These are phyloP conservation scores for Panaeolus cyanescens DNA, from an alignment of 768 basidiomycete genomes.

Conservation along the genomic window DNA sequence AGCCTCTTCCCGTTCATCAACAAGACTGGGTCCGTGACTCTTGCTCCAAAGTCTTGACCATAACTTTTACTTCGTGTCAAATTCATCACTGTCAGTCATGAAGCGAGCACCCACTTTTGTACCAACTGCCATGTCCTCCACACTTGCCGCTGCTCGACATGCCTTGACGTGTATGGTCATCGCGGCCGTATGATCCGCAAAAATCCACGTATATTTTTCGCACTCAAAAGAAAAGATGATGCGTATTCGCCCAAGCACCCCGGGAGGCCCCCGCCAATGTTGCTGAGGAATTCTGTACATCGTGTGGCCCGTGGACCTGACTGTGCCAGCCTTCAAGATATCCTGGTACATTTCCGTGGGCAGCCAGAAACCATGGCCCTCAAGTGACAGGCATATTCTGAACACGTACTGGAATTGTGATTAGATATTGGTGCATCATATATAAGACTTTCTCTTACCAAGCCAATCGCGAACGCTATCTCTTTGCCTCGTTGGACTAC, in stretches of 20 bases:
- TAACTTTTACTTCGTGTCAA: background rate
- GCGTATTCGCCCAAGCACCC: background rate
- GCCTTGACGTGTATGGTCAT: slow-evolving; percentile 15
- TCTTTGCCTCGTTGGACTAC: no score
- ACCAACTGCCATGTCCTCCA: background rate
- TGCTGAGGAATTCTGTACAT: background rate
- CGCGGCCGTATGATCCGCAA: slow-evolving; percentile 12
- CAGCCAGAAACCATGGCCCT: slow-evolving; percentile 1
- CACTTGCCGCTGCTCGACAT: background rate
- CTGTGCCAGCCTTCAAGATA: background rate
- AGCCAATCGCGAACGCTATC: no score
- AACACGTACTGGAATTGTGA: slow-evolving; percentile 3
- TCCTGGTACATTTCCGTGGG: background rate
- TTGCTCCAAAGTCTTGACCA: slow-evolving; percentile 3
- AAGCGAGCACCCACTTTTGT: slow-evolving; percentile 3
- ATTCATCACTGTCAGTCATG: no score
- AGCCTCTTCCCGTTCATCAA: slow-evolving; percentile 1
- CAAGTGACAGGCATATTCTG: slow-evolving; percentile 1
- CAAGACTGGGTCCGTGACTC: background rate
- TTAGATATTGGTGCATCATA: no score
- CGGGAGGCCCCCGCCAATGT: background rate
- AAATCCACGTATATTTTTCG: slow-evolving; percentile 11
- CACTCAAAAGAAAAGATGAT: slow-evolving; percentile 2
- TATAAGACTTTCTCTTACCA: no score
- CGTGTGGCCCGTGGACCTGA: background rate